Percentiles rank a stretch among this genome's conserved stretches.
Evolutionary conservation across 805 yeast genomes (phyloP).

Genomic region (Candida montana): DNA sequence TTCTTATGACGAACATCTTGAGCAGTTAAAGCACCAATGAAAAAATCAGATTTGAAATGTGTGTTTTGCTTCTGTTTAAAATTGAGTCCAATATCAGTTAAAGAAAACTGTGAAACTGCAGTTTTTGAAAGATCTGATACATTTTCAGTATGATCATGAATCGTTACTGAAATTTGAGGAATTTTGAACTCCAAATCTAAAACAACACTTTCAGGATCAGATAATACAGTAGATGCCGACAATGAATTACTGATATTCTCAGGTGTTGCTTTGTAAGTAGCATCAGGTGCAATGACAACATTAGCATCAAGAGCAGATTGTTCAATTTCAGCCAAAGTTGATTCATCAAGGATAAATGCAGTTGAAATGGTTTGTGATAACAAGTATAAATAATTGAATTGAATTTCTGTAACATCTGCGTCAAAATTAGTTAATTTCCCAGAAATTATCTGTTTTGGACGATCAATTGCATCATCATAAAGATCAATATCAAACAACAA

Average conservation of each 20-base stretch:
- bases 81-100: slow-evolving; percentile 51
- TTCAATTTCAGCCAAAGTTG: slow-evolving; percentile 45
- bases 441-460: slow-evolving; percentile 45
- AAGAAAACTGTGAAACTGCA: slow-evolving; percentile 50
- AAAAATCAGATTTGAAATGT: slow-evolving; percentile 53
- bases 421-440: slow-evolving; percentile 63
- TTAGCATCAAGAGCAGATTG: slow-evolving; percentile 66
- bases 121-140: slow-evolving; percentile 31
- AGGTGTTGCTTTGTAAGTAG: slow-evolving; percentile 21
- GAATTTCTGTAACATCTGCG: slow-evolving; percentile 67
- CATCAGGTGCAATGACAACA: slow-evolving; percentile 34
- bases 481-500: slow-evolving; percentile 55
- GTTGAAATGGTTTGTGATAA: slow-evolving; percentile 50
- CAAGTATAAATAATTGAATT: slow-evolving; percentile 51
- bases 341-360: slow-evolving; percentile 45
- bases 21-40: slow-evolving; percentile 68
- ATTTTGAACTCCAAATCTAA: slow-evolving; percentile 49
- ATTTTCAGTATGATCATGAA: slow-evolving; percentile 48
- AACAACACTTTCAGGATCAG: slow-evolving; percentile 23
- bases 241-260: slow-evolving; percentile 15
- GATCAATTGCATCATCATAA: slow-evolving; percentile 32
- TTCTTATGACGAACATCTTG: slow-evolving; percentile 62
- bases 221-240: slow-evolving; percentile 16
- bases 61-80: slow-evolving; percentile 50
- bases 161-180: slow-evolving; percentile 58